These are phyloP conservation scores for Blastobotrys petasosporus DNA, from an alignment of 1,139 yeast species.

Conservation along the genomic window DNA sequence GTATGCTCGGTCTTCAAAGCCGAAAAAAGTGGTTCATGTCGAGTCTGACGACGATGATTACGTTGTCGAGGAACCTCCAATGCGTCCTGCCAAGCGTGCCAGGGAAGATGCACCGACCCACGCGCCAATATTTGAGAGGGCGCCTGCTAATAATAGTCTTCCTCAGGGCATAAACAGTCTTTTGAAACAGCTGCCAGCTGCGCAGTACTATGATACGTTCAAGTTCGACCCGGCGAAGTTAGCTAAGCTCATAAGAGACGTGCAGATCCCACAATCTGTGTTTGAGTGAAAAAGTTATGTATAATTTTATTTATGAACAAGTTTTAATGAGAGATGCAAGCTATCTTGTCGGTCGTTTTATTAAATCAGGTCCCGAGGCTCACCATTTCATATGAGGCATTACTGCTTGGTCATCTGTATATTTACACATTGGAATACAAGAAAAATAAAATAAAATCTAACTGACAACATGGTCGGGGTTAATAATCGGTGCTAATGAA, in stretches of 20 bases:
- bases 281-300: background rate
- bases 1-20: background rate
- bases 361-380: too few relatives aligned
- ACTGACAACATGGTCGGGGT: slow-evolving; percentile 11
- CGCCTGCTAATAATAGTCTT: slow-evolving; percentile 13
- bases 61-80: slow-evolving; percentile 14
- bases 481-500: slow-evolving; percentile 17
- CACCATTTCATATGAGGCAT: too few relatives aligned
- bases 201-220: slow-evolving; percentile 26
- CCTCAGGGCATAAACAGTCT: slow-evolving; percentile 25
- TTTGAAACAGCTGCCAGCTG: slow-evolving; percentile 30
- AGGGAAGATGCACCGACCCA: slow-evolving; percentile 12
- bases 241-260: slow-evolving; percentile 20
- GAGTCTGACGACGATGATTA: background rate
- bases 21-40: background rate
- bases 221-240: slow-evolving; percentile 26
- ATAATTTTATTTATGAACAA: background rate
- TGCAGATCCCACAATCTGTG: slow-evolving; percentile 12
- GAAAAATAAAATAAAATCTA: background rate
- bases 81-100: slow-evolving; percentile 12
- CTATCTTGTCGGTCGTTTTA: background rate
- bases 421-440: background rate
- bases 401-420: too few relatives aligned
- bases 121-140: slow-evolving; percentile 9
- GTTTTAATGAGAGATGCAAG: too few relatives aligned